These are phyloP conservation scores for Candida morakotiae DNA, from an alignment of 805 yeast genomes.

Conservation along the genomic window DNA sequence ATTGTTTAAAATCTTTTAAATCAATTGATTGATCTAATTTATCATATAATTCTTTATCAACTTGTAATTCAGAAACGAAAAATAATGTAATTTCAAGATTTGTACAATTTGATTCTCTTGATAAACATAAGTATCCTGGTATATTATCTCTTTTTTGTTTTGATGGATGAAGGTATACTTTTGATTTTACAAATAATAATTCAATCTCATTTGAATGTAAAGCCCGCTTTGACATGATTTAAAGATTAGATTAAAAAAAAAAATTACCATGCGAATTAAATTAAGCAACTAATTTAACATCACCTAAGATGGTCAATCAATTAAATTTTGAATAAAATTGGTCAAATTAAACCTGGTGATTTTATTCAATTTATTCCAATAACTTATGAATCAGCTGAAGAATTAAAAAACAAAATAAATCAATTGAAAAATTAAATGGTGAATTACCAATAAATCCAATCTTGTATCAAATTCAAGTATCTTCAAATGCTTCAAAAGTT, in stretches of 20 bases:
- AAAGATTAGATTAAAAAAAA: too few relatives aligned
- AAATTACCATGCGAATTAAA: background rate
- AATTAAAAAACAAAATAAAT: conserved; percentile 61
- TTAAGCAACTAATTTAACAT: too few relatives aligned
- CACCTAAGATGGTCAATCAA: too few relatives aligned
- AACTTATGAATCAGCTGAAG: conserved; percentile 61
- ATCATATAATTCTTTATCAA: conserved; percentile 40
- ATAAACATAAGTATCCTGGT: conserved; percentile 69
- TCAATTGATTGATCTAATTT: conserved; percentile 42
- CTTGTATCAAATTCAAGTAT: conserved; percentile 46
- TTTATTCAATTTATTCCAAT: conserved; percentile 75
- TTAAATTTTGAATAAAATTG: too few relatives aligned
- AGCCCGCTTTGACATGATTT: conserved; percentile 5
- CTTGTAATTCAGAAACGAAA: conserved; percentile 59
- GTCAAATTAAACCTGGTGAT: conserved; percentile 96
- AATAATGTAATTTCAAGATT: conserved; percentile 59
- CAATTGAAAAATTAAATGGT: conserved; percentile 46
- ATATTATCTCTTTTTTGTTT: conserved; percentile 70
- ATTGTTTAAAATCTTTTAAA: conserved; percentile 7
- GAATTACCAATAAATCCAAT: conserved; percentile 60
- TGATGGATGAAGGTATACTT: conserved; percentile 83
- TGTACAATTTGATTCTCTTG: conserved; percentile 46
- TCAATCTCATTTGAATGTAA: conserved; percentile 34
- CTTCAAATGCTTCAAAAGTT: conserved; percentile 58
- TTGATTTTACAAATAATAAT: conserved; percentile 53